These are phyloP conservation scores for Aleurites moluccanus DNA, from an alignment of 441 rosid genomes.

Conservation along the genomic window DNA sequence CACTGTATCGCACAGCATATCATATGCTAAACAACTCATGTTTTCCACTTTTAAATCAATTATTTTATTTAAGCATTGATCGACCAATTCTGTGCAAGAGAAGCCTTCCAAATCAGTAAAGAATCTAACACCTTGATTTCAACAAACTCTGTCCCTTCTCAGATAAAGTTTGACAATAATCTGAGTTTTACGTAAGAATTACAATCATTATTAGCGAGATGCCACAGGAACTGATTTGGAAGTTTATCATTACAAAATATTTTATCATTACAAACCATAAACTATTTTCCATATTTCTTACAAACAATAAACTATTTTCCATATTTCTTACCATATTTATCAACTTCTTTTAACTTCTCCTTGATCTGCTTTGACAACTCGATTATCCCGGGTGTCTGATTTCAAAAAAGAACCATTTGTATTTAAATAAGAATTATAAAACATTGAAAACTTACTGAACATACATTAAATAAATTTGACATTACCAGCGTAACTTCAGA, in stretches of 20 bases:
- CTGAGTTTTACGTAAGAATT: not conserved
- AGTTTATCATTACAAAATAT: no score
- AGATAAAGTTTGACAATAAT: not conserved
- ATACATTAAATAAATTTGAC: not conserved
- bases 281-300: not conserved
- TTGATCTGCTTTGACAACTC: slow-evolving; percentile 87
- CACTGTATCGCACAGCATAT: not conserved
- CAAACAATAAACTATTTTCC: no score
- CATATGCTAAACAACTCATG: not conserved
- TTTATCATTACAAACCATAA: not conserved
- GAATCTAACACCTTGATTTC: not conserved
- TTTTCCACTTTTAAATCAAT: not conserved
- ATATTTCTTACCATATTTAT: slow-evolving; percentile 64
- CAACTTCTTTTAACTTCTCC: slow-evolving; percentile 95
- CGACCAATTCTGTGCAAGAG: not conserved
- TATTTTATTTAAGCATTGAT: not conserved
- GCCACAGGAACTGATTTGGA: not conserved
- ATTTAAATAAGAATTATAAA: not conserved
- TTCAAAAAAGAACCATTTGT: slow-evolving; percentile 12
- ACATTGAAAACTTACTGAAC: not conserved
- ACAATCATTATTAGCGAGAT: not conserved
- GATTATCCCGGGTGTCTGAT: slow-evolving; percentile 73
- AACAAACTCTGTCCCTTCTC: not conserved
- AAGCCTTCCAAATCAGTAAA: slow-evolving; percentile 4
- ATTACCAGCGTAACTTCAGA: slow-evolving; percentile 94